Conservation (phyloP, 2,329 filamentous ascomycete species). For the Microcera coccophila region DNA sequence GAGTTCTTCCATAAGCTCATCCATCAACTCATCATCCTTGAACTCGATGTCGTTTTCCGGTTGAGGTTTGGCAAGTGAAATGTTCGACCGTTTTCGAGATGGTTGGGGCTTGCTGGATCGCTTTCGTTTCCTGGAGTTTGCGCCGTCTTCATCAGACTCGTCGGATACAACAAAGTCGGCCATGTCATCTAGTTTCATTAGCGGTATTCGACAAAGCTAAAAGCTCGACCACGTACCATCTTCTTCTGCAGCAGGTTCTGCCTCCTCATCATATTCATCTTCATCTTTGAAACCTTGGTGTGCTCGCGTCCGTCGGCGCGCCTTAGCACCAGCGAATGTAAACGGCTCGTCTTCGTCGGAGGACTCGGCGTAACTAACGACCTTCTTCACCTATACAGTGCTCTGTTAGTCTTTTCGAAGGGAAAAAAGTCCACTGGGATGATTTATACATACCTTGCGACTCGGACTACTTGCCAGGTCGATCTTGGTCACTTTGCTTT, state of each 20-base stretch:
- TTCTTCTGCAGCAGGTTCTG: conserved; percentile 58
- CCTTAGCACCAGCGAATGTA: conserved; percentile 37
- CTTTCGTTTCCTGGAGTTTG: conserved; percentile 70
- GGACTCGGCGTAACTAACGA: conserved; percentile 79
- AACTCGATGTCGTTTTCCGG: conserved; percentile 40
- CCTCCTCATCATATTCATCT: conserved; percentile 68
- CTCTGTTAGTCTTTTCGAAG: conserved; percentile 1
- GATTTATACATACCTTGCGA: conserved; percentile 60
- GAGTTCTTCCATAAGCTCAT: conserved; percentile 53
- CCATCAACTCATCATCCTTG: conserved; percentile 52
- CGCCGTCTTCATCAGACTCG: conserved; percentile 66
- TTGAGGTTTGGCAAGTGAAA: conserved; percentile 38
- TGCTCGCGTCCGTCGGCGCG: conserved; percentile 38
- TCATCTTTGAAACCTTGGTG: conserved; percentile 63
- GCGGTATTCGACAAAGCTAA: background rate
- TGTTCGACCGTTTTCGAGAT: conserved; percentile 60
- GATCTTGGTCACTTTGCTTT: conserved; percentile 34
- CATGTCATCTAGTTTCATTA: conserved; percentile 56
- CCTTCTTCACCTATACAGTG: conserved; percentile 45
- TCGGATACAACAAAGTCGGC: conserved; percentile 86
- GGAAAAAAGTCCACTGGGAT: background rate
- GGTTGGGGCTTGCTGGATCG: conserved; percentile 50
- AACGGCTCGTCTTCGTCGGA: conserved; percentile 77
- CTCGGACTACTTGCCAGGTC: conserved; percentile 62
- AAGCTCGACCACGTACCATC: conserved; percentile 45